phyloP scores from a whole-genome alignment of 768 basidiomycete species.

The Hygrophorus russula region DNA sequence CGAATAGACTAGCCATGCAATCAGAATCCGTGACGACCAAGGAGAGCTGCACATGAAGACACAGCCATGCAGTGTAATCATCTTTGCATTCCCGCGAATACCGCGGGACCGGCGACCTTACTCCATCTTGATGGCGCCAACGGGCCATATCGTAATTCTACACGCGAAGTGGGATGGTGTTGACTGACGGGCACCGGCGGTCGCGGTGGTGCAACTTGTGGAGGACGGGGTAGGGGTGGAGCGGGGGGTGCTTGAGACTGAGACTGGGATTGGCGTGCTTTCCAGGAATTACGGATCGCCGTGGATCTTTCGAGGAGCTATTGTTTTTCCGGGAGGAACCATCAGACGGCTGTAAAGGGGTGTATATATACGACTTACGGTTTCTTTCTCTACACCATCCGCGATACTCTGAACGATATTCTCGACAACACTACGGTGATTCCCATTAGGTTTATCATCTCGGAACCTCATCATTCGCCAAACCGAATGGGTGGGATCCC shows the following conservation, averaged over 20 bases:
- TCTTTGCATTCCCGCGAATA: constrained; percentile 56
- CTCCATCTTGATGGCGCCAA: constrained; percentile 57
- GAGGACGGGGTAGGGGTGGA: constrained; percentile 14
- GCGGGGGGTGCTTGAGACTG: constrained; percentile 16
- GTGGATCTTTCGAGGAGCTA: constrained; percentile 61
- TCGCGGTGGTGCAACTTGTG: constrained; percentile 12
- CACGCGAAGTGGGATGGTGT: constrained; percentile 14
- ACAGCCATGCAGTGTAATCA: constrained; percentile 19
- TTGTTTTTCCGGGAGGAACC: constrained; percentile 8
- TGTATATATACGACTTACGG: constrained; percentile 35
- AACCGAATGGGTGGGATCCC: constrained; percentile 53
- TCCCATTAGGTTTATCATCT: constrained; percentile 90
- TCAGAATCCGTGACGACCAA: background rate
- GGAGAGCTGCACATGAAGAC: background rate
- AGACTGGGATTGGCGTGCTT: constrained; percentile 41
- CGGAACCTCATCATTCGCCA: constrained; percentile 94
- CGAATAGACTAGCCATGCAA: too few species aligned
- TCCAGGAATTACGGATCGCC: constrained; percentile 65
- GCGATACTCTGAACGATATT: constrained; percentile 85
- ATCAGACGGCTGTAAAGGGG: constrained; percentile 4
- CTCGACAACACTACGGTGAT: constrained; percentile 74
- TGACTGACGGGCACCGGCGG: constrained; percentile 14
- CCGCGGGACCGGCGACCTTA: constrained; percentile 56
- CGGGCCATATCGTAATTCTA: constrained; percentile 52
- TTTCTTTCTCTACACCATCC: constrained; percentile 87